These are phyloP conservation scores for Barnettozyma pratensis DNA, from an alignment of 805 yeast species.

Conservation along the genomic window DNA sequence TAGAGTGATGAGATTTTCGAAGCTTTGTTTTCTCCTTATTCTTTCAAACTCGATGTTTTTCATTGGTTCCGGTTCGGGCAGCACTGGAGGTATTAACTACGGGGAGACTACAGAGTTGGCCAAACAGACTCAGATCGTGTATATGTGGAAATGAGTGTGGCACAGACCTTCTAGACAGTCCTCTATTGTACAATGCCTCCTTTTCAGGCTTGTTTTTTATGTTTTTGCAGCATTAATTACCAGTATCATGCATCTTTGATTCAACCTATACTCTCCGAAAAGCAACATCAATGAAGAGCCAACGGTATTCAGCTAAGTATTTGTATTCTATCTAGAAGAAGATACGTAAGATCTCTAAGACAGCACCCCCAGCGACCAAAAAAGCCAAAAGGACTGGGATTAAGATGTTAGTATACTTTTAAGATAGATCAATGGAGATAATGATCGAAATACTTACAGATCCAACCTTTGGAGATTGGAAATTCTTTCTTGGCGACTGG, in stretches of 20 bases:
- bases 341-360: slow-evolving; percentile 59
- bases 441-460: slow-evolving; percentile 36
- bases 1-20: neutral
- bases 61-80: neutral
- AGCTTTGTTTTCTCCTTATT: neutral
- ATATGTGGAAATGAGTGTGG: too few species aligned
- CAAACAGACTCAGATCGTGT: too few species aligned
- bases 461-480: slow-evolving; percentile 64
- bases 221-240: too few species aligned
- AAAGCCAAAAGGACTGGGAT: slow-evolving; percentile 45
- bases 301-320: neutral
- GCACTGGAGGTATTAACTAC: too few species aligned
- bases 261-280: too few species aligned
- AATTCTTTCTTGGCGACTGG: slow-evolving; percentile 34
- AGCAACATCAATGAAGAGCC: too few species aligned
- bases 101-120: too few species aligned
- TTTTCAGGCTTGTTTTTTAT: neutral
- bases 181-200: neutral
- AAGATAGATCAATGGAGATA: too few species aligned
- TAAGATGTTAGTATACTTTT: slow-evolving; percentile 12
- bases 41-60: too few species aligned
- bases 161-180: too few species aligned
- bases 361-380: slow-evolving; percentile 76
- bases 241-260: too few species aligned
- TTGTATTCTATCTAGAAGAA: slow-evolving; percentile 36